phyloP scores from a whole-genome alignment of 495 filamentous ascomycete species.

The Penicillium paradoxum region DNA sequence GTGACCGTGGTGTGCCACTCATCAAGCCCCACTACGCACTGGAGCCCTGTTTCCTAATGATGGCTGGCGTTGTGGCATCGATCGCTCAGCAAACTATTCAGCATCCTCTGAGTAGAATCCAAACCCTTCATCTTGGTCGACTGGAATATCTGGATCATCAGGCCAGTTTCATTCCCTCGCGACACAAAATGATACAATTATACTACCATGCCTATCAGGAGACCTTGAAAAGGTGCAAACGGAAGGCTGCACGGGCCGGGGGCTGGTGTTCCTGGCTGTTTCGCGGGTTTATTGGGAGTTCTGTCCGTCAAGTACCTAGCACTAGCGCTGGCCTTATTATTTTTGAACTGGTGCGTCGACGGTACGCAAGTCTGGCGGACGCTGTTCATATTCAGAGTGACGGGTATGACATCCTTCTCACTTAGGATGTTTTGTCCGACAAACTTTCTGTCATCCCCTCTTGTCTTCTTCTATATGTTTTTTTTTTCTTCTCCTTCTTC shows the following conservation, averaged over 20 bases:
- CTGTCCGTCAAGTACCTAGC: conserved; percentile 77
- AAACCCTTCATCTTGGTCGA: conserved; percentile 71
- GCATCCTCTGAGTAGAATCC: conserved; percentile 70
- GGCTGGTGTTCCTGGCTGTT: conserved; percentile 71
- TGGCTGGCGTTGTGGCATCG: conserved; percentile 72
- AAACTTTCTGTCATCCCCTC: not conserved
- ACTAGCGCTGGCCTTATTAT: conserved; percentile 86
- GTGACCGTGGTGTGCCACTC: conserved; percentile 38
- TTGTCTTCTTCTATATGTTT: not conserved
- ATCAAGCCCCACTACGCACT: conserved; percentile 83
- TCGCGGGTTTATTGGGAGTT: conserved; percentile 66
- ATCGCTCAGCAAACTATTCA: conserved; percentile 73
- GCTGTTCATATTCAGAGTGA: conserved; percentile 60
- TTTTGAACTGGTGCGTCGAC: conserved; percentile 79
- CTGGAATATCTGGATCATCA: conserved; percentile 72
- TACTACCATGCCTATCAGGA: conserved; percentile 74
- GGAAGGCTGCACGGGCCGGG: conserved; percentile 57
- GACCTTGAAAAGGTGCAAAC: conserved; percentile 64
- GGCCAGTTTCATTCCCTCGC: conserved; percentile 44
- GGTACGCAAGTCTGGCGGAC: conserved; percentile 65
- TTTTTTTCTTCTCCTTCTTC: not conserved
- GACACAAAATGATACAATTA: conserved; percentile 49
- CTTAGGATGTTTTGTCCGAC: conserved; percentile 12
- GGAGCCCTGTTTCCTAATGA: conserved; percentile 74
- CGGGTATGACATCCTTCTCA: conserved; percentile 69